Evolutionary conservation across 495 filamentous ascomycete genomes (phyloP).

Genomic region (Aspergillus olivimuriae): DNA sequence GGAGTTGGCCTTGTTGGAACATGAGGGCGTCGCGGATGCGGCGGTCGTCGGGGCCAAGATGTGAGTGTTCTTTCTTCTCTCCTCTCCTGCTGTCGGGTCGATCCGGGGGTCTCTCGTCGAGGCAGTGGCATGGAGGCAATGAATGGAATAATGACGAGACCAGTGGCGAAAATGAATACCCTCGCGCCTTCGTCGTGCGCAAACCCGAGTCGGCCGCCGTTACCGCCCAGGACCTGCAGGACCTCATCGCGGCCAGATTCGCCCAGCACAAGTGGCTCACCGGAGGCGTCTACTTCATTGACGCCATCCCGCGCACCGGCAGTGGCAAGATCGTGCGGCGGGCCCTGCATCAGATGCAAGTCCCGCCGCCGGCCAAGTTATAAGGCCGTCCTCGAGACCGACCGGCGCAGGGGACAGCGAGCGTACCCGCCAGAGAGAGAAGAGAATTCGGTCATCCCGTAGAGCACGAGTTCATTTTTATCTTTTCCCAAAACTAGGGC

Average conservation of each 20-base stretch:
- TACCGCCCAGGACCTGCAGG: neutral
- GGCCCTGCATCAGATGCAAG: neutral
- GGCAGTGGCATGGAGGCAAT: neutral
- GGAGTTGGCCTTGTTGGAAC: constrained; percentile 2
- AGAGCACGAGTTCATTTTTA: too few species aligned
- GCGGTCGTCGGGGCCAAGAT: constrained; percentile 7
- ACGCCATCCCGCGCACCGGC: constrained; percentile 4
- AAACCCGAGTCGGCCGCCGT: neutral
- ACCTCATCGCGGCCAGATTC: constrained; percentile 4
- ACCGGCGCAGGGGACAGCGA: too few species aligned
- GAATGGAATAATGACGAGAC: neutral
- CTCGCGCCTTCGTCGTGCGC: constrained; percentile 6
- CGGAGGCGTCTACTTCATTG: constrained; percentile 5
- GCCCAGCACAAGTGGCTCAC: constrained; percentile 7
- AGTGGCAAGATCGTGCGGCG: constrained; percentile 8
- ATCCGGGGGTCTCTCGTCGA: too few species aligned
- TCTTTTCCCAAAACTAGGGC: too few species aligned
- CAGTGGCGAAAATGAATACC: constrained; percentile 6
- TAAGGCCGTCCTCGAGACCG: too few species aligned
- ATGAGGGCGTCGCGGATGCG: constrained; percentile 5
- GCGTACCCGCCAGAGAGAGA: too few species aligned
- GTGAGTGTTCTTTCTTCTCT: neutral
- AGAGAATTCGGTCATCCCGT: too few species aligned
- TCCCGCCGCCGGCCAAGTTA: neutral
- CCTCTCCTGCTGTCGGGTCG: too few species aligned